Percentiles rank a stretch among this genome's conserved stretches.
phyloP scores from a whole-genome alignment of 2,329 filamentous ascomycete species.

The Phaeomoniella chlamydospora region DNA sequence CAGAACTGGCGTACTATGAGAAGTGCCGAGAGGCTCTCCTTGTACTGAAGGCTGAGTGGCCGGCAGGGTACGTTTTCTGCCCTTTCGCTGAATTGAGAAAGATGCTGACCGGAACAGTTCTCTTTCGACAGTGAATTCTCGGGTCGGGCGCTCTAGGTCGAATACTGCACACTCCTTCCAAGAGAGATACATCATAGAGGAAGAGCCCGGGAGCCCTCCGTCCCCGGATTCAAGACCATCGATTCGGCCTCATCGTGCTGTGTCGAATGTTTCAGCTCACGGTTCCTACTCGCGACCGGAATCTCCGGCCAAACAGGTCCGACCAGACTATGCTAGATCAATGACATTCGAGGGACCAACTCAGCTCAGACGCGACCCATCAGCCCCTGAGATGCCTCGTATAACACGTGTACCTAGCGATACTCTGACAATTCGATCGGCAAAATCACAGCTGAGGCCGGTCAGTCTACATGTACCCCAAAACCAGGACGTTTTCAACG shows the following conservation, averaged over 20 bases:
- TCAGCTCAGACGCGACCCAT: slow-evolving; percentile 34
- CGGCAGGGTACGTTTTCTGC: slow-evolving; percentile 35
- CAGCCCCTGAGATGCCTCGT: slow-evolving; percentile 19
- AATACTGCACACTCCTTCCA: slow-evolving; percentile 50
- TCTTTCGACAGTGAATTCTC: slow-evolving; percentile 12
- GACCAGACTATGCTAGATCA: slow-evolving; percentile 35
- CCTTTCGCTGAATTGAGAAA: background rate
- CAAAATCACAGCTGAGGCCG: slow-evolving; percentile 31
- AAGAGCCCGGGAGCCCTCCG: slow-evolving; percentile 37
- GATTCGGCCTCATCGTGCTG: slow-evolving; percentile 31
- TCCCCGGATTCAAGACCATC: slow-evolving; percentile 34
- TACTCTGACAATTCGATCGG: slow-evolving; percentile 31
- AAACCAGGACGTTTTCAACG: slow-evolving; percentile 31
- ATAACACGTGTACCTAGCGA: slow-evolving; percentile 42
- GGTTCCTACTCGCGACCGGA: slow-evolving; percentile 15
- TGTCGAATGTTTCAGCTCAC: slow-evolving; percentile 13
- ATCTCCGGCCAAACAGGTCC: slow-evolving; percentile 24
- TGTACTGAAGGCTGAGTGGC: slow-evolving; percentile 56
- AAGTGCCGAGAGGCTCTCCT: slow-evolving; percentile 72
- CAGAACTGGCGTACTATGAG: slow-evolving; percentile 83
- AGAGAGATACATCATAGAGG: slow-evolving; percentile 41
- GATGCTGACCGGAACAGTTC: background rate
- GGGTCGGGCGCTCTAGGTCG: slow-evolving; percentile 36
- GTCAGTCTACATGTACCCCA: slow-evolving; percentile 20
- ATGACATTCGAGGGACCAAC: slow-evolving; percentile 45